phyloP scores from a whole-genome alignment of 2,329 filamentous ascomycete genomes.

The Fusarium albosuccineum region DNA sequence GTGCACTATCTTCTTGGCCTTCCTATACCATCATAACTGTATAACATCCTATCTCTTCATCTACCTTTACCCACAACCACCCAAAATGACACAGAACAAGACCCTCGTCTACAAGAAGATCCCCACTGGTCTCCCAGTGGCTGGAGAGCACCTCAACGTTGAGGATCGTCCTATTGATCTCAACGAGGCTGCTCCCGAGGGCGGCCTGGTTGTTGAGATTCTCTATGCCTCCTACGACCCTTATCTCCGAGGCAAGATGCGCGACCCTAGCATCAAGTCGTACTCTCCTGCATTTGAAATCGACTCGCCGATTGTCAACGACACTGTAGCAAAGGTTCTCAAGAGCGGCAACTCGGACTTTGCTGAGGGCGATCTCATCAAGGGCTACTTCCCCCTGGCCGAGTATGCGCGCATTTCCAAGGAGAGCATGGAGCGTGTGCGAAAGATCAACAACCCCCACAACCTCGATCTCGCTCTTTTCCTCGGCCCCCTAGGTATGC shows the following conservation, averaged over 20 bases:
- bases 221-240: slow-evolving; percentile 85
- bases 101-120: slow-evolving; percentile 78
- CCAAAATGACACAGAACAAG: slow-evolving; percentile 71
- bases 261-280: slow-evolving; percentile 71
- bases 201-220: slow-evolving; percentile 77
- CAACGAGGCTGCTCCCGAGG: slow-evolving; percentile 64
- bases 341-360: slow-evolving; percentile 75
- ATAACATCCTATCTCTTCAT: slow-evolving; percentile 2
- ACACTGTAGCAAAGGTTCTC: slow-evolving; percentile 75
- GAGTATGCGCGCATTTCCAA: slow-evolving; percentile 73
- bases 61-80: not conserved
- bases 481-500: slow-evolving; percentile 74
- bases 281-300: slow-evolving; percentile 67
- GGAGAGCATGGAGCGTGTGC: slow-evolving; percentile 52
- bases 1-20: not conserved
- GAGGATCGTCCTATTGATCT: slow-evolving; percentile 78
- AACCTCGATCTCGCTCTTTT: slow-evolving; percentile 76
- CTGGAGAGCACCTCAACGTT: slow-evolving; percentile 77
- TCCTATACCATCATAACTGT: not conserved
- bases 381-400: slow-evolving; percentile 69
- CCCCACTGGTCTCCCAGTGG: slow-evolving; percentile 74
- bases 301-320: slow-evolving; percentile 73
- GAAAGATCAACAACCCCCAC: slow-evolving; percentile 77
- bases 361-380: slow-evolving; percentile 75
- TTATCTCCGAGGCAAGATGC: slow-evolving; percentile 87